phyloP scores from a whole-genome alignment of 495 filamentous ascomycete species.

The Rhizodiscina lignyota region DNA sequence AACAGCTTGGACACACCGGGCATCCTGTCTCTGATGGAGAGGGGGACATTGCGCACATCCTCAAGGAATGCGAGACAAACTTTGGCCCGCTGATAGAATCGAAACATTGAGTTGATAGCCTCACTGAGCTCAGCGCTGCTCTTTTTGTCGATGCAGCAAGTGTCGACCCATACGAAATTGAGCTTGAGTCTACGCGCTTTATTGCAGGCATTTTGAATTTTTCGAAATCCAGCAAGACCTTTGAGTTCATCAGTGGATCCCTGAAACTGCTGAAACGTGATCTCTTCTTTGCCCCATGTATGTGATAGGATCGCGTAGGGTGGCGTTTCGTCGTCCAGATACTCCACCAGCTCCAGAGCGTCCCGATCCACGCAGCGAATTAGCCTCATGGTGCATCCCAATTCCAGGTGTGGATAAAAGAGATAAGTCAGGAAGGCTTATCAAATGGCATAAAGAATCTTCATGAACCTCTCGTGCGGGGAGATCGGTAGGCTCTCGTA shows the following conservation, averaged over 20 bases:
- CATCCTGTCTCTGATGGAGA: too few species aligned
- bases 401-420: too few species aligned
- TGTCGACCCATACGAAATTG: constrained; percentile 8
- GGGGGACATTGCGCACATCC: constrained; percentile 2
- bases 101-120: constrained; percentile 10
- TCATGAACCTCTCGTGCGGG: too few species aligned
- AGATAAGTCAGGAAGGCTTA: too few species aligned
- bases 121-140: constrained; percentile 4
- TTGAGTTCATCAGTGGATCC: background rate
- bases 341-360: too few species aligned
- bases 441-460: too few species aligned
- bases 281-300: constrained; percentile 8
- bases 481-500: too few species aligned
- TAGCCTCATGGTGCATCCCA: too few species aligned
- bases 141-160: constrained; percentile 9
- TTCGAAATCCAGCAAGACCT: constrained; percentile 2
- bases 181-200: constrained; percentile 1
- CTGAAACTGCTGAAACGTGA: constrained; percentile 4
- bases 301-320: constrained; percentile 13
- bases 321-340: constrained; percentile 1
- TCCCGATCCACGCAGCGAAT: too few species aligned
- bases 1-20: too few species aligned
- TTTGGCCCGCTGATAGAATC: constrained; percentile 4
- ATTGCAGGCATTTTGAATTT: constrained; percentile 1
- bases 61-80: constrained; percentile 5